Conservation (phyloP, 1,139 yeast genomes). For the Yamadazyma friedrichii region DNA sequence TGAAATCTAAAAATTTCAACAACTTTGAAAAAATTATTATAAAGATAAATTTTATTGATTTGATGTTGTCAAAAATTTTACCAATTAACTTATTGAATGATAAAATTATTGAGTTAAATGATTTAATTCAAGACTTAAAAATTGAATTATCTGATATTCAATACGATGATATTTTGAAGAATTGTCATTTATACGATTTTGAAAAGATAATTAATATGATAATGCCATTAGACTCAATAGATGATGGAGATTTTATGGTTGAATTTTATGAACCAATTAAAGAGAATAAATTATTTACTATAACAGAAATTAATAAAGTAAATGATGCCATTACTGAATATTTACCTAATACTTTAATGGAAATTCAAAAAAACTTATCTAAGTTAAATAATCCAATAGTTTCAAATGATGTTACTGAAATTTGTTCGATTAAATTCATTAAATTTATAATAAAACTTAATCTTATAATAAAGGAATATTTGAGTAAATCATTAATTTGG, state of each 20-base stretch:
- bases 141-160: constrained; percentile 41
- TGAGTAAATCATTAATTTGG: constrained; percentile 49
- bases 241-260: constrained; percentile 52
- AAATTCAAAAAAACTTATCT: constrained; percentile 54
- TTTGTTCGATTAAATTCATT: constrained; percentile 48
- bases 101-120: constrained; percentile 39
- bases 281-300: constrained; percentile 60
- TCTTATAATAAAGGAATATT: constrained; percentile 38
- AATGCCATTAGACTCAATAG: constrained; percentile 48
- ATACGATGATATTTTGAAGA: constrained; percentile 41
- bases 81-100: constrained; percentile 42
- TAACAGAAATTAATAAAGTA: constrained; percentile 38
- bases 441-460: constrained; percentile 53
- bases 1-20: constrained; percentile 25
- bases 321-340: constrained; percentile 46
- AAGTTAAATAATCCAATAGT: constrained; percentile 63
- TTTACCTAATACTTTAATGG: constrained; percentile 63
- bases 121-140: constrained; percentile 31
- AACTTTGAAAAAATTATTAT: constrained; percentile 42
- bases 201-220: constrained; percentile 68
- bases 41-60: constrained; percentile 59
- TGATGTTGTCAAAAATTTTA: constrained; percentile 53
- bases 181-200: constrained; percentile 53
- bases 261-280: constrained; percentile 60
- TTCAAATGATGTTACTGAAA: constrained; percentile 52